These are phyloP conservation scores for Elsinoe perseae DNA, from an alignment of 2,329 filamentous ascomycete species.

Conservation along the genomic window DNA sequence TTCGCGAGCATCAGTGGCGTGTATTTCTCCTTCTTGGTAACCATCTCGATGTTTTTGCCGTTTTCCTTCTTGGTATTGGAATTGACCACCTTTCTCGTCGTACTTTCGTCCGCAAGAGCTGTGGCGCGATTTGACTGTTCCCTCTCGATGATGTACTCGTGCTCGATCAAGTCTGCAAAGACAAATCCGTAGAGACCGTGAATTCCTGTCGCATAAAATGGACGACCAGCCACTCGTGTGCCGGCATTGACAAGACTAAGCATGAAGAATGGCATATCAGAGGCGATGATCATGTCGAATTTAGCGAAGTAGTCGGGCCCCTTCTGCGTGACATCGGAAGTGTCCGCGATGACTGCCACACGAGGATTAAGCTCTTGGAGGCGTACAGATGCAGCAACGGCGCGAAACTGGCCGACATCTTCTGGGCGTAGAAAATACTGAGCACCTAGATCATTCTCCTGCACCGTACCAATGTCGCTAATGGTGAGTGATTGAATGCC, in stretches of 20 bases:
- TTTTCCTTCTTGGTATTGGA: constrained; percentile 60
- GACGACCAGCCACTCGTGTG: constrained; percentile 65
- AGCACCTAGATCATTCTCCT: constrained; percentile 64
- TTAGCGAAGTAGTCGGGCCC: constrained; percentile 64
- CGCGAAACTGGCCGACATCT: constrained; percentile 72
- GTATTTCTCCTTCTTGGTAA: constrained; percentile 87
- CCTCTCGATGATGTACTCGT: constrained; percentile 83
- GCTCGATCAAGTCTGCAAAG: constrained; percentile 84
- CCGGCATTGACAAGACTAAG: constrained; percentile 78
- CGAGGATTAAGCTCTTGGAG: constrained; percentile 84
- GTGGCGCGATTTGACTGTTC: constrained; percentile 66
- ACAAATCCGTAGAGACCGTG: constrained; percentile 93
- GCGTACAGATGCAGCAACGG: constrained; percentile 67
- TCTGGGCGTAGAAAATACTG: constrained; percentile 66
- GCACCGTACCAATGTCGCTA: constrained; percentile 67
- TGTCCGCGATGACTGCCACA: constrained; percentile 64
- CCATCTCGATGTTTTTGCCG: constrained; percentile 67
- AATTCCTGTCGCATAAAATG: constrained; percentile 81
- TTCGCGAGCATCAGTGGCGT: constrained; percentile 83
- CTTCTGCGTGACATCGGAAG: constrained; percentile 59
- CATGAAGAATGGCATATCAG: constrained; percentile 69
- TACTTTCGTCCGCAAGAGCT: constrained; percentile 52
- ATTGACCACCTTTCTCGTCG: constrained; percentile 66
- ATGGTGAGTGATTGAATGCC: constrained; percentile 87
- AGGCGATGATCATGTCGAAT: constrained; percentile 84